Evolutionary conservation across 257 asterid genomes (phyloP).

Genomic region (Echium plantagineum): DNA sequence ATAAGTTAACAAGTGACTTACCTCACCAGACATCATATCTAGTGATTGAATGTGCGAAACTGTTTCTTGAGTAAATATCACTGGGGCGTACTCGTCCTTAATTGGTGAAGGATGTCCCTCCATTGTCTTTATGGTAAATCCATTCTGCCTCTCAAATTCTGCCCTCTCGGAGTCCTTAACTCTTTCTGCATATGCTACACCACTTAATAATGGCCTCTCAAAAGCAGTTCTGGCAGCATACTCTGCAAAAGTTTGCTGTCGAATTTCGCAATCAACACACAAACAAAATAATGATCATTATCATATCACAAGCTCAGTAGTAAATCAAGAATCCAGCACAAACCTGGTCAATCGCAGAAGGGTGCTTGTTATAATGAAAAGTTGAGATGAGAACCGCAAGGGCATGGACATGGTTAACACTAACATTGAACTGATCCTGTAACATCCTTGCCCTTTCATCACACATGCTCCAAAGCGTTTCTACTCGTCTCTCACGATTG

Average conservation of each 20-base stretch:
- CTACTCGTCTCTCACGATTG: conserved; percentile 54
- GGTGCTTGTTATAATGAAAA: conserved; percentile 72
- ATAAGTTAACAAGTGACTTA: conserved; percentile 7
- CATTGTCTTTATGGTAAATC: conserved; percentile 88
- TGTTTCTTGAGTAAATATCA: conserved; percentile 85
- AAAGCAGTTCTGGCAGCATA: conserved; percentile 86
- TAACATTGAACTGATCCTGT: conserved; percentile 88
- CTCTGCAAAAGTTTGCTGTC: conserved; percentile 75
- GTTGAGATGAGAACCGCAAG: conserved; percentile 87
- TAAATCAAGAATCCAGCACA: not conserved
- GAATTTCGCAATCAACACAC: conserved; percentile 13
- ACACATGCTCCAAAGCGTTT: conserved; percentile 73
- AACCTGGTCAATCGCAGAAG: conserved; percentile 95
- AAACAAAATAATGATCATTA: not conserved
- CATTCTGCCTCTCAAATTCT: conserved; percentile 64
- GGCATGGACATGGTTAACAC: conserved; percentile 93
- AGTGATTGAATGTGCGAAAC: conserved; percentile 73
- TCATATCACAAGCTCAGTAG: not conserved
- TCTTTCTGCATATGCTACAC: conserved; percentile 92
- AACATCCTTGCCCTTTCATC: conserved; percentile 94
- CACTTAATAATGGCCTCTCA: conserved; percentile 90
- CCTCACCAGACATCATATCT: conserved; percentile 99
- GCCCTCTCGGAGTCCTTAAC: conserved; percentile 54
- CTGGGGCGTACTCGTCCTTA: conserved; percentile 86
- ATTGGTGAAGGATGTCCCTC: conserved; percentile 70